phyloP scores from a whole-genome alignment of 2,329 filamentous ascomycete species.

The Hymenoscyphus infarciens region DNA sequence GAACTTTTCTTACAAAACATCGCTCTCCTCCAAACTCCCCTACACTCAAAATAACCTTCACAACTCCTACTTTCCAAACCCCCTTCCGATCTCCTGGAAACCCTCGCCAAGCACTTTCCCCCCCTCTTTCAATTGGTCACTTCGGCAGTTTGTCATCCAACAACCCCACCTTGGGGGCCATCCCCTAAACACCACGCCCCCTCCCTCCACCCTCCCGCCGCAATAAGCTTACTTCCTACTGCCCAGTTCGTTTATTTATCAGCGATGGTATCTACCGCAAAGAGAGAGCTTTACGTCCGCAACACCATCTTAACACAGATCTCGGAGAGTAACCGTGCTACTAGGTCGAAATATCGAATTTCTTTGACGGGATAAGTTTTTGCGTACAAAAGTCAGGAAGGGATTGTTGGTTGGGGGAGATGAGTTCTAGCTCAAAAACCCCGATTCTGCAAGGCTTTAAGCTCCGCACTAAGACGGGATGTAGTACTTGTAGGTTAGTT shows the following conservation, averaged over 20 bases:
- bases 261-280: not conserved
- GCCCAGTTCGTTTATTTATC: not conserved
- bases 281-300: not conserved
- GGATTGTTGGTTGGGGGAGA: not conserved
- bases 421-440: not conserved
- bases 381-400: not conserved
- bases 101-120: too few species aligned
- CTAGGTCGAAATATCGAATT: not conserved
- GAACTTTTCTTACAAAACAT: too few species aligned
- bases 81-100: too few species aligned
- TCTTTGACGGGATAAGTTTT: not conserved
- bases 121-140: too few species aligned
- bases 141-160: too few species aligned
- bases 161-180: too few species aligned
- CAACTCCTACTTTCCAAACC: too few species aligned
- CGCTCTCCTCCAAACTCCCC: too few species aligned
- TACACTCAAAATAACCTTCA: too few species aligned
- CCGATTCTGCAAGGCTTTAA: constrained; percentile 3
- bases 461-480: constrained; percentile 4
- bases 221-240: not conserved
- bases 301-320: not conserved
- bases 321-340: not conserved
- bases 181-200: not conserved
- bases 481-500: constrained; percentile 9
- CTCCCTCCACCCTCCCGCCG: not conserved